These are phyloP conservation scores for Candida tammaniensis DNA, from an alignment of 805 yeast species.

Conservation along the genomic window DNA sequence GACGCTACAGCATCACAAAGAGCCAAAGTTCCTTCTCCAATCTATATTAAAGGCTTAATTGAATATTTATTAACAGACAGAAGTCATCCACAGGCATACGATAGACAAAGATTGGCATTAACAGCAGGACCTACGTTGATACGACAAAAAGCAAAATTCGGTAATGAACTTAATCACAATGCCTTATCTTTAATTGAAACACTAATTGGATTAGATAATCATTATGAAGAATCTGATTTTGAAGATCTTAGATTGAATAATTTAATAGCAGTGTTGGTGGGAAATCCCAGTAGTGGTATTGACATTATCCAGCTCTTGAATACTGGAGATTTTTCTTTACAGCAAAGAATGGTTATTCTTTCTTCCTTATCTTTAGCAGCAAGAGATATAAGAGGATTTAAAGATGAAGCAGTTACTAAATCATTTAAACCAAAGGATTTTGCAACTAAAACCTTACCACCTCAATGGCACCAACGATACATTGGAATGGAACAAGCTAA, in stretches of 20 bases:
- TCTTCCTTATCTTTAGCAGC: conserved; percentile 70
- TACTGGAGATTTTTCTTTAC: conserved; percentile 77
- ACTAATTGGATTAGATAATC: conserved; percentile 55
- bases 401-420: conserved; percentile 45
- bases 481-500: conserved; percentile 8
- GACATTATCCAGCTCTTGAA: conserved; percentile 49
- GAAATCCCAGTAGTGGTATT: conserved; percentile 43
- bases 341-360: conserved; percentile 68
- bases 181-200: conserved; percentile 49
- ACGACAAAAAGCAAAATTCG: conserved; percentile 57
- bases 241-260: conserved; percentile 64
- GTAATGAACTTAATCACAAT: conserved; percentile 44
- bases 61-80: conserved; percentile 49
- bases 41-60: conserved; percentile 72
- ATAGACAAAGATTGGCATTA: conserved; percentile 50
- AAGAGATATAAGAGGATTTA: conserved; percentile 64
- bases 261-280: conserved; percentile 60
- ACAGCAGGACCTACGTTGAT: conserved; percentile 55
- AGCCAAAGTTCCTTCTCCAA: conserved; percentile 44
- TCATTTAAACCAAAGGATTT: conserved; percentile 29
- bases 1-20: conserved; percentile 42
- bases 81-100: conserved; percentile 45
- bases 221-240: conserved; percentile 55
- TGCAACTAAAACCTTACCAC: conserved; percentile 46
- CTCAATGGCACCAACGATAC: conserved; percentile 44